A percentile compares a stretch with the other conserved stretches of the same genome.
Conservation (phyloP, 352 stramenopile genomes). For the Blastocystis sp. region DNA sequence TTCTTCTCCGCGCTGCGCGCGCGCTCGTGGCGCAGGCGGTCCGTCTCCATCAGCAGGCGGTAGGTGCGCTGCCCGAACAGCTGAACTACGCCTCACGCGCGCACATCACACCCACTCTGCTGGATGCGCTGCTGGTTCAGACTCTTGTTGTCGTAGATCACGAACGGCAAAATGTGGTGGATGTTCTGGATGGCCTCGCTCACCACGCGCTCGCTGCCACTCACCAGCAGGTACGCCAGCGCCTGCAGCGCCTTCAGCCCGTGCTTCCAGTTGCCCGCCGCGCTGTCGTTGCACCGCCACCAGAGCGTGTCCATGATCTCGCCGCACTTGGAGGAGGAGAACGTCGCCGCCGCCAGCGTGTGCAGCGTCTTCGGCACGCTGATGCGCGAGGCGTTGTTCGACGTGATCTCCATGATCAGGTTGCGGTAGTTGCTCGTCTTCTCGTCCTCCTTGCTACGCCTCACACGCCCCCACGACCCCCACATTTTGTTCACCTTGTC, state of each 20-base stretch:
- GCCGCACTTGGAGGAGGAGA: slow-evolving; percentile 54
- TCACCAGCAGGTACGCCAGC: slow-evolving; percentile 67
- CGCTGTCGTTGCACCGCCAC: slow-evolving; percentile 63
- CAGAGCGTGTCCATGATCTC: slow-evolving; percentile 68
- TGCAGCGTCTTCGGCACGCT: slow-evolving; percentile 66
- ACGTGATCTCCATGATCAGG: slow-evolving; percentile 67
- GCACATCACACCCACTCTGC: slow-evolving; percentile 3
- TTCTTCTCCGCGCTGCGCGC: slow-evolving; percentile 5
- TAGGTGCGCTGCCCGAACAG: slow-evolving; percentile 52
- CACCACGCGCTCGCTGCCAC: slow-evolving; percentile 57
- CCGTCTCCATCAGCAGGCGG: slow-evolving; percentile 58
- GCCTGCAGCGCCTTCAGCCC: slow-evolving; percentile 67
- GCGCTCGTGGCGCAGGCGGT: slow-evolving; percentile 45
- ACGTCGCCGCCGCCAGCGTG: slow-evolving; percentile 40
- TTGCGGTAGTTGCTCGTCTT: slow-evolving; percentile 61
- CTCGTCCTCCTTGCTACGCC: slow-evolving; percentile 27
- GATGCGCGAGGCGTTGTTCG: slow-evolving; percentile 63
- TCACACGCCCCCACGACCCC: neutral
- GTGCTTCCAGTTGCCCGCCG: slow-evolving; percentile 66
- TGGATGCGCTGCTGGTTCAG: slow-evolving; percentile 50
- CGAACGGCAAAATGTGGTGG: slow-evolving; percentile 51
- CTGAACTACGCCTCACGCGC: slow-evolving; percentile 22
- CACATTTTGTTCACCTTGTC: slow-evolving; percentile 68
- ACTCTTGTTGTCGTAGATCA: slow-evolving; percentile 60
- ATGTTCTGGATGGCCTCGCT: slow-evolving; percentile 63